These are phyloP conservation scores for Paramecium tetraurelia DNA, from an alignment of 73 alveolate genomes.

Conservation along the genomic window DNA sequence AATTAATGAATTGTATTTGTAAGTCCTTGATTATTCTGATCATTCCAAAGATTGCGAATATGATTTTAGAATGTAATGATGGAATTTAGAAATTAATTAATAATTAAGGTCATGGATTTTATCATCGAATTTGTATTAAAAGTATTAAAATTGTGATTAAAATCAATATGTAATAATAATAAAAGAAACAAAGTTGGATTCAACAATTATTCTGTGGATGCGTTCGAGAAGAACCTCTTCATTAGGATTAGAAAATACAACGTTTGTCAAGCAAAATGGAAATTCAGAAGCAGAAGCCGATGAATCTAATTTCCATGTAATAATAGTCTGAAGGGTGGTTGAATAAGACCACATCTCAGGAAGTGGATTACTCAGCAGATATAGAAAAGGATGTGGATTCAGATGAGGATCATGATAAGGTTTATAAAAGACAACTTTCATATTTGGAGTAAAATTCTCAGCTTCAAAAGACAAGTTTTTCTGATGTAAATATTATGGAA, in stretches of 20 bases:
- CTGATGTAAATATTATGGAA: neutral
- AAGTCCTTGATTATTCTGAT: neutral
- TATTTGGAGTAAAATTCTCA: neutral
- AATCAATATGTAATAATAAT: slow-evolving; percentile 7
- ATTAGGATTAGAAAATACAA: neutral
- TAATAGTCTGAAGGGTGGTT: slow-evolving; percentile 24
- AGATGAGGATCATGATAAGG: neutral
- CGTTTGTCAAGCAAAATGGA: neutral
- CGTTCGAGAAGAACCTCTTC: slow-evolving; percentile 26
- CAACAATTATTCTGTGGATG: slow-evolving; percentile 22
- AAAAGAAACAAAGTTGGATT: slow-evolving; percentile 24
- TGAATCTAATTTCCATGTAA: neutral
- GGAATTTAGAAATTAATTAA: neutral
- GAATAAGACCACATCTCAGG: neutral
- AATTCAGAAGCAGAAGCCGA: neutral
- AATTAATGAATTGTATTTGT: neutral
- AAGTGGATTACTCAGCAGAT: slow-evolving; percentile 22
- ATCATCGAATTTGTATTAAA: neutral
- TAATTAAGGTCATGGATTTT: slow-evolving; percentile 9
- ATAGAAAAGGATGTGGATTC: neutral
- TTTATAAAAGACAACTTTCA: neutral
- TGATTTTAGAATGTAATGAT: neutral
- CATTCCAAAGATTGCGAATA: neutral
- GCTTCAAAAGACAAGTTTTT: slow-evolving; percentile 31
- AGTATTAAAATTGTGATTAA: neutral